Percentiles rank a stretch among this genome's conserved stretches.
phyloP scores from a whole-genome alignment of 805 yeast genomes.

The Suhomyces pyralidae region DNA sequence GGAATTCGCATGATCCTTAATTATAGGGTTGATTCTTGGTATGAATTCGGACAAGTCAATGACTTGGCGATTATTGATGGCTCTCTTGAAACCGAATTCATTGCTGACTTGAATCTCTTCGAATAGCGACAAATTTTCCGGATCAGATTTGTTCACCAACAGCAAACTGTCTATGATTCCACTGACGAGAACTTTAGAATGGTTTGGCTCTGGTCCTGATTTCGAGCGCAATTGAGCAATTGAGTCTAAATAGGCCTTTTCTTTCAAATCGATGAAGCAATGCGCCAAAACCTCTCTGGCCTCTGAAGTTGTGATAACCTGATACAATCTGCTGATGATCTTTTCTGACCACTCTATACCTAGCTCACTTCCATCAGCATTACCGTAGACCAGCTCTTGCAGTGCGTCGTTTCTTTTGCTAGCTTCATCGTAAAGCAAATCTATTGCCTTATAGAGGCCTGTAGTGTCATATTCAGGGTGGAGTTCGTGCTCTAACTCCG shows the following conservation, averaged over 20 bases:
- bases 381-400: slow-evolving; percentile 4
- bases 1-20: slow-evolving; percentile 11
- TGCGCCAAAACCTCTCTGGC: slow-evolving; percentile 65
- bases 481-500: slow-evolving; percentile 41
- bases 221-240: not conserved
- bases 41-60: slow-evolving; percentile 27
- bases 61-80: slow-evolving; percentile 16
- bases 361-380: slow-evolving; percentile 15
- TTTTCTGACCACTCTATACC: slow-evolving; percentile 41
- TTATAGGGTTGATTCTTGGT: slow-evolving; percentile 10
- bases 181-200: slow-evolving; percentile 44
- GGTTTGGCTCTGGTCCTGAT: not conserved
- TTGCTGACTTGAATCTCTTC: slow-evolving; percentile 20
- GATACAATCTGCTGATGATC: slow-evolving; percentile 35
- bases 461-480: slow-evolving; percentile 37
- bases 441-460: slow-evolving; percentile 6
- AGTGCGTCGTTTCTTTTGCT: not conserved
- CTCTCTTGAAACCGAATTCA: slow-evolving; percentile 10
- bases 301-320: slow-evolving; percentile 45
- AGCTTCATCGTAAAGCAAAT: slow-evolving; percentile 1
- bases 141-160: slow-evolving; percentile 12
- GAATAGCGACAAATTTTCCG: slow-evolving; percentile 18
- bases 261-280: slow-evolving; percentile 40
- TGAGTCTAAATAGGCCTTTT: slow-evolving; percentile 12
- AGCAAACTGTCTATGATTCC: slow-evolving; percentile 60